Percentiles rank a stretch among this genome's conserved stretches.
Evolutionary conservation across 2,329 filamentous ascomycete genomes (phyloP).

Genomic region (Aspergillus sergii): DNA sequence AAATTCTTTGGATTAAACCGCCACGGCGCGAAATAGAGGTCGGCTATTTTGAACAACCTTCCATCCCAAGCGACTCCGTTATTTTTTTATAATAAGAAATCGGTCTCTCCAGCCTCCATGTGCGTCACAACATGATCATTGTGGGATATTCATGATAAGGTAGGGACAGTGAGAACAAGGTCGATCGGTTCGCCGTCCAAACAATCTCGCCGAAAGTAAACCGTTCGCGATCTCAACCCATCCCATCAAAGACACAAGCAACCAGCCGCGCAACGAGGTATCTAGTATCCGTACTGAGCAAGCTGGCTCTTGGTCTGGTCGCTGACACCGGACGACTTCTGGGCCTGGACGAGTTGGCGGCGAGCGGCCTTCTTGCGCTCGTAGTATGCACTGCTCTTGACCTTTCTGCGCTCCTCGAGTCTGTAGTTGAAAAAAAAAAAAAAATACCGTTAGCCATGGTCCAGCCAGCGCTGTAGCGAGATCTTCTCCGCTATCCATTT

Average conservation of each 20-base stretch:
- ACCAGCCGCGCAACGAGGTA: conserved; percentile 43
- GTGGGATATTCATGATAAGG: conserved; percentile 39
- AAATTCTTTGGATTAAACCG: conserved; percentile 47
- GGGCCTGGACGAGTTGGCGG: conserved; percentile 86
- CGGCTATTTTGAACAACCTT: conserved; percentile 47
- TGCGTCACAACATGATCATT: conserved; percentile 38
- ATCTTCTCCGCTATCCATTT: not conserved
- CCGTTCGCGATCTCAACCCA: conserved; percentile 44
- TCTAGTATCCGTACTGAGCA: conserved; percentile 87
- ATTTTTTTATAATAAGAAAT: conserved; percentile 39
- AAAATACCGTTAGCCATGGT: conserved; percentile 24
- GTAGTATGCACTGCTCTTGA: conserved; percentile 99
- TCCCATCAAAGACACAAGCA: conserved; percentile 44
- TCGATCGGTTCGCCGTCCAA: conserved; percentile 44
- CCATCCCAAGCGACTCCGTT: conserved; percentile 45
- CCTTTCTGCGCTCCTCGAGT: conserved; percentile 99
- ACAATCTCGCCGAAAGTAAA: conserved; percentile 40
- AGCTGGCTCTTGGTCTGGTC: conserved; percentile 86
- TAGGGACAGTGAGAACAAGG: conserved; percentile 38
- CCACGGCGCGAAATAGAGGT: conserved; percentile 45
- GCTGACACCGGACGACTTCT: conserved; percentile 88
- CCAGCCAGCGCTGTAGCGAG: not conserved
- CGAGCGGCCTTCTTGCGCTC: conserved; percentile 98
- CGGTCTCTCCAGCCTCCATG: conserved; percentile 33
- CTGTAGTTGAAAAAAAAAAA: conserved; percentile 50